Base-by-base conservation (phyloP, 2,329 filamentous ascomycete genomes). In the Exophiala dermatitidis region DNA sequence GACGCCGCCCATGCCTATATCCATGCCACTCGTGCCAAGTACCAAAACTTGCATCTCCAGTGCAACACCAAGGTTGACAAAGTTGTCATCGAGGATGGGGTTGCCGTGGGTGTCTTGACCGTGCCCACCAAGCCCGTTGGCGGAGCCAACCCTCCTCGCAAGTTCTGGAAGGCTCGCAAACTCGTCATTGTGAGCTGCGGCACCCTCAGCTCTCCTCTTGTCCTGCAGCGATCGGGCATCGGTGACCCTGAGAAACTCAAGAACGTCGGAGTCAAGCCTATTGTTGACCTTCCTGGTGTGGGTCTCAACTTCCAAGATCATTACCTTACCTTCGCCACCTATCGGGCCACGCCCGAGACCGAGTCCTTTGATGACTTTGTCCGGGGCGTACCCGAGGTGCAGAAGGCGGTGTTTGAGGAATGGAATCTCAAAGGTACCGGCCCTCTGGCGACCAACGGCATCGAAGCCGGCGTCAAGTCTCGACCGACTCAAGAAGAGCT, bases 341-440 rank as follows among this genome's bases (percentile, higher is more conserved):
- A 79, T 68, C 78, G 86, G 8, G 85, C 85, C 12, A 88, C 87
- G 72, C 85, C 85, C 4, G 81, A 84, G 3, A 82, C 82, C 0
- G 87, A 91, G 66, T 85, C 81, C 7, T 91, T 91, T 60, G 87
- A 90, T 63, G 86, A 90, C 67, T 90, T 90, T 65, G 77, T 84
- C 5, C 80, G 86, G 46, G 87, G 87, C 38, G 84, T 85, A 34
- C 84, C 85, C 0, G 81, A 84, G 52, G 77, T 83, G 0, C 86
- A 91, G 68, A 85, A 88, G 70, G 77, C 71, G 59, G 83, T 90
- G 5, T 90, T 82, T 56, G 78, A 88, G 1, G 85, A 90, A 66
- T 90, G 86, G 86, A 83, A 88, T 56, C 69, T 83, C 57, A 89
- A 89, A 64, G 87, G 87, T 2, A 90, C 86, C 2, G 87, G 87